These are phyloP conservation scores for Triticum urartu DNA, from an alignment of 176 grass and related monocot species.

Conservation along the genomic window DNA sequence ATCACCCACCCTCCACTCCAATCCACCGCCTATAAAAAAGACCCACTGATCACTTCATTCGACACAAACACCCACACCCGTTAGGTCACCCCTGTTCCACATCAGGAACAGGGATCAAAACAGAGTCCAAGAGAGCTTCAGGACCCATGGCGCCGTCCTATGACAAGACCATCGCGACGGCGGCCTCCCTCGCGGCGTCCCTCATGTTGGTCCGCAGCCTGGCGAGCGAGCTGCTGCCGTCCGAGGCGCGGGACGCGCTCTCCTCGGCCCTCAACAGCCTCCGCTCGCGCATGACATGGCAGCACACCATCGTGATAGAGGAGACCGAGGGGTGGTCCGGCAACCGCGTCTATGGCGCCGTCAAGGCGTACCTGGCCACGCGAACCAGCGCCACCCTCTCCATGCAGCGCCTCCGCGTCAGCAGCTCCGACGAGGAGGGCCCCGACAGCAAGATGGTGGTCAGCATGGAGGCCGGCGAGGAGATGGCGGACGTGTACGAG, in stretches of 20 bases:
- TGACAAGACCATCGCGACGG: constrained; percentile 40
- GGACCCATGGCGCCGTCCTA: constrained; percentile 40
- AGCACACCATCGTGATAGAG: constrained; percentile 54
- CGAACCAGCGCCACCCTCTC: constrained; percentile 29
- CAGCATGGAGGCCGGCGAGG: constrained; percentile 50
- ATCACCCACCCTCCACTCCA: neutral
- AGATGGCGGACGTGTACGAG: constrained; percentile 48
- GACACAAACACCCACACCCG: no score
- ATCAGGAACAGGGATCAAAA: neutral
- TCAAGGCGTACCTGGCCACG: constrained; percentile 46
- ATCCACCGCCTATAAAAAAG: neutral
- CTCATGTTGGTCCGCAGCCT: constrained; percentile 37
- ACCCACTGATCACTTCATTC: neutral
- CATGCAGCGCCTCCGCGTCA: constrained; percentile 39
- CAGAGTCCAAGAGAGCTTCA: neutral
- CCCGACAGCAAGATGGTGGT: constrained; percentile 37
- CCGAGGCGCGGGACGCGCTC: constrained; percentile 30
- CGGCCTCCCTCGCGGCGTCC: constrained; percentile 42
- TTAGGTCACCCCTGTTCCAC: neutral
- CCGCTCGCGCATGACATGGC: constrained; percentile 24
- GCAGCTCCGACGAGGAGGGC: constrained; percentile 32
- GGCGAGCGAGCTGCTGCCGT: constrained; percentile 40
- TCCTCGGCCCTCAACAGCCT: constrained; percentile 25
- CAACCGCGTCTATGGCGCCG: constrained; percentile 47
- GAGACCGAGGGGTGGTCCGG: constrained; percentile 24